phyloP scores from a whole-genome alignment of 2,329 filamentous ascomycete species.

The Mycosphaerella sp. region DNA sequence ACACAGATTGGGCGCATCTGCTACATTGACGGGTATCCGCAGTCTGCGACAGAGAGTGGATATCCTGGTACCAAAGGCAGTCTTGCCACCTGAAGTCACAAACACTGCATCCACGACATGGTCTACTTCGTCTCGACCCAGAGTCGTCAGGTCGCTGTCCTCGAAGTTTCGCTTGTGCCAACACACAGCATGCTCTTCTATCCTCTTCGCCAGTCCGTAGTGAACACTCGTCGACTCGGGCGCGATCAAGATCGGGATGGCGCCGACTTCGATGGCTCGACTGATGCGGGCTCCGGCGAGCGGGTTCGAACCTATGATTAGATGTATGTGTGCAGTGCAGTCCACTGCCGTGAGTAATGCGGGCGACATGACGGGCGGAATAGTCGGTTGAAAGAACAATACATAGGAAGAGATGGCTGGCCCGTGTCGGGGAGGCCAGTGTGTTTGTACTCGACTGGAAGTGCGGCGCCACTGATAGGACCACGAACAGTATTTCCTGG shows the following conservation, averaged over 20 bases:
- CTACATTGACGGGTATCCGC: slow-evolving; percentile 87
- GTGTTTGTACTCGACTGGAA: background rate
- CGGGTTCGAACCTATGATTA: slow-evolving; percentile 80
- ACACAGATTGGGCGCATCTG: slow-evolving; percentile 79
- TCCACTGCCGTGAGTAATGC: slow-evolving; percentile 68
- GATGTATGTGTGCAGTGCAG: slow-evolving; percentile 65
- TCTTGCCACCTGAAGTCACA: slow-evolving; percentile 57
- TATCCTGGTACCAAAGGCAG: slow-evolving; percentile 53
- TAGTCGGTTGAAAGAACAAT: slow-evolving; percentile 5
- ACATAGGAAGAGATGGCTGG: background rate
- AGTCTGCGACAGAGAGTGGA: slow-evolving; percentile 68
- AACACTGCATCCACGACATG: slow-evolving; percentile 86
- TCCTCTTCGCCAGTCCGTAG: slow-evolving; percentile 55
- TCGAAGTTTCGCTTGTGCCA: slow-evolving; percentile 63
- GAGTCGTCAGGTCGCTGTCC: slow-evolving; percentile 63
- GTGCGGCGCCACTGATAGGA: background rate
- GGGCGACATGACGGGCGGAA: slow-evolving; percentile 37
- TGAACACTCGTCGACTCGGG: slow-evolving; percentile 55
- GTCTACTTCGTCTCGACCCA: slow-evolving; percentile 76
- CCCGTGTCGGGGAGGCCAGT: background rate
- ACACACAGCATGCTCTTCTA: slow-evolving; percentile 60
- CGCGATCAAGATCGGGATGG: slow-evolving; percentile 71
- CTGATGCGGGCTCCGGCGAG: slow-evolving; percentile 78
- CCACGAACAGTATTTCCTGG: slow-evolving; percentile 2
- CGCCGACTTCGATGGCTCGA: slow-evolving; percentile 75